phyloP scores from a whole-genome alignment of 306 rosid species.

The Cucurbita moschata region DNA sequence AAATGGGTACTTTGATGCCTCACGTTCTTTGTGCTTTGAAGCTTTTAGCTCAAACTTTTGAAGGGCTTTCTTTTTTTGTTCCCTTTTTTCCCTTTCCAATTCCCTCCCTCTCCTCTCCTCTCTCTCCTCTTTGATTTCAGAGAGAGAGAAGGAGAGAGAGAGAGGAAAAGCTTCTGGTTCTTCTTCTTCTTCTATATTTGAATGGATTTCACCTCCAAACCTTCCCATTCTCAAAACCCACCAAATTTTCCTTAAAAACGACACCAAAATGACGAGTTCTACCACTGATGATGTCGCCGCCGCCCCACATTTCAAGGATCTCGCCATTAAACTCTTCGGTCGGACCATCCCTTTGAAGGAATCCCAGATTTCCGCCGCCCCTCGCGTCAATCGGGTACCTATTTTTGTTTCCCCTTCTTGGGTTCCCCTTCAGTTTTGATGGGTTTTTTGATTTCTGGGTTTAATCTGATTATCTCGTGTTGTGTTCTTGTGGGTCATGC shows the following conservation, averaged over 20 bases:
- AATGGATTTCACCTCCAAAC: slow-evolving; percentile 3
- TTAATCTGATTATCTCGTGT: not conserved
- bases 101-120: too few relatives aligned
- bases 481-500: not conserved
- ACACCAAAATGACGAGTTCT: not conserved
- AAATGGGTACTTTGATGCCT: slow-evolving; percentile 36
- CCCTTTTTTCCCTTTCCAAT: not conserved
- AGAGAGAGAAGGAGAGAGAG: too few relatives aligned
- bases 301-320: slow-evolving; percentile 17
- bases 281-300: not conserved
- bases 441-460: not conserved
- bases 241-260: not conserved
- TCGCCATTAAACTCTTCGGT: slow-evolving; percentile 52
- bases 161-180: not conserved
- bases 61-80: not conserved
- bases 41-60: slow-evolving; percentile 32
- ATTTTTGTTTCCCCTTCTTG: not conserved
- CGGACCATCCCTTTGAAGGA: slow-evolving; percentile 41
- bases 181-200: not conserved
- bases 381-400: not conserved
- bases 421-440: too few relatives aligned
- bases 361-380: slow-evolving; percentile 20
- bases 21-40: slow-evolving; percentile 61
- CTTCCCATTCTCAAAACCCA: not conserved
- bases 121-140: too few relatives aligned